Percentiles rank a stretch among this genome's conserved stretches.
Conservation (phyloP, 1,284 basidiomycete genomes). For the Trametes hirsuta region DNA sequence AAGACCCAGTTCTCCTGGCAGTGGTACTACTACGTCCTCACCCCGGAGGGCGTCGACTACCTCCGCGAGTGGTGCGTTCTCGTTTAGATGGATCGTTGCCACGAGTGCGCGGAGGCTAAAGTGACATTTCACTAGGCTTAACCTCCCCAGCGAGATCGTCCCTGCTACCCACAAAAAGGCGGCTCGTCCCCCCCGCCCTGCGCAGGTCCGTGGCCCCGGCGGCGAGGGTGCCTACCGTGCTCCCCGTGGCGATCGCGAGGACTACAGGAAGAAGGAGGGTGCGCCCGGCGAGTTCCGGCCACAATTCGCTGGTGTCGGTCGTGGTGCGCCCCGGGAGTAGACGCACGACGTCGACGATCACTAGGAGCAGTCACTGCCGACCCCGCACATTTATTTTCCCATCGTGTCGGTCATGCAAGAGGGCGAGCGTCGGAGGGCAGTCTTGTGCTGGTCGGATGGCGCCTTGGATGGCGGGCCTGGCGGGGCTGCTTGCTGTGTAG, state of each 20-base stretch:
- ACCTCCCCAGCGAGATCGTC: slow-evolving; percentile 93
- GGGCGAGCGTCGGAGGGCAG: slow-evolving; percentile 22
- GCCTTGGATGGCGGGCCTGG: slow-evolving; percentile 26
- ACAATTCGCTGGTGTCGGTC: slow-evolving; percentile 84
- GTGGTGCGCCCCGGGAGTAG: slow-evolving; percentile 76
- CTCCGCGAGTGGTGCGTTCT: slow-evolving; percentile 86
- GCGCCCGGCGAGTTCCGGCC: slow-evolving; percentile 84
- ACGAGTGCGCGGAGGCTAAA: background rate
- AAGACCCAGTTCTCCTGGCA: slow-evolving; percentile 99
- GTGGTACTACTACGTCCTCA: slow-evolving; percentile 94
- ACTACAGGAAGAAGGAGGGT: slow-evolving; percentile 88
- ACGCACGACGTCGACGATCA: slow-evolving; percentile 16
- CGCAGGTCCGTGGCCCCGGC: slow-evolving; percentile 61
- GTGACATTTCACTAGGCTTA: slow-evolving; percentile 60
- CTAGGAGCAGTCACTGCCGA: slow-evolving; percentile 13
- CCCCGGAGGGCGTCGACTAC: slow-evolving; percentile 93
- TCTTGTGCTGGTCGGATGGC: slow-evolving; percentile 15
- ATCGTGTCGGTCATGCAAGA: slow-evolving; percentile 3
- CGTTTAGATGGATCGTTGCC: too few relatives aligned
- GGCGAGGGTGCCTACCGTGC: slow-evolving; percentile 83
- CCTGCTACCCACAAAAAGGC: slow-evolving; percentile 96
- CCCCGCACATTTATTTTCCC: slow-evolving; percentile 1
- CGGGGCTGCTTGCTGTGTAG: slow-evolving; percentile 23
- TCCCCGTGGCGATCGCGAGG: slow-evolving; percentile 87
- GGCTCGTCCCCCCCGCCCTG: slow-evolving; percentile 74